Conservation (phyloP, 169 alveolate species). For the Plasmodium coatneyi region DNA sequence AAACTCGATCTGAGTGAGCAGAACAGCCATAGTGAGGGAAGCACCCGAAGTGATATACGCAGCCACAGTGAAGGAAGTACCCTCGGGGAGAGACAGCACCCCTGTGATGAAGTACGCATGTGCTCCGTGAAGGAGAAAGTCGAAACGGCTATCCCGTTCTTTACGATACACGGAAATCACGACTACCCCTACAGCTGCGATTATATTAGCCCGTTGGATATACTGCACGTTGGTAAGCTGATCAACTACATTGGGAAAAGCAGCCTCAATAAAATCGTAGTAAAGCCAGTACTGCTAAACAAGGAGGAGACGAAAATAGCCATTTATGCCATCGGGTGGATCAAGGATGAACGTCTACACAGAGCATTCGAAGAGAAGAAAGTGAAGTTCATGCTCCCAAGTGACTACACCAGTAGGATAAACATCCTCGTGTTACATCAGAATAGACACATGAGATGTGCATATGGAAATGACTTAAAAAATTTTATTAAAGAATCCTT, state of each 20-base stretch:
- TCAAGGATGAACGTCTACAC: conserved; percentile 94
- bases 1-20: not conserved
- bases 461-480: conserved; percentile 86
- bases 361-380: conserved; percentile 90
- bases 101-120: not conserved
- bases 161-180: conserved; percentile 82
- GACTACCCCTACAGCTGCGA: conserved; percentile 82
- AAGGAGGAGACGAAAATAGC: conserved; percentile 93
- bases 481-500: conserved; percentile 89
- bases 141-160: conserved; percentile 44
- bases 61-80: not conserved
- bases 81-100: not conserved
- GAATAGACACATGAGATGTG: conserved; percentile 92
- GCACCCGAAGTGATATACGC: not conserved
- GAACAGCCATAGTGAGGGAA: not conserved
- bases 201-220: conserved; percentile 77
- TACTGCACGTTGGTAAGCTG: conserved; percentile 83
- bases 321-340: conserved; percentile 96
- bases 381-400: conserved; percentile 92
- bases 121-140: conserved; percentile 14
- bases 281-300: conserved; percentile 91
- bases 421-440: conserved; percentile 96
- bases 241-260: conserved; percentile 94
- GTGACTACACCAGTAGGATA: conserved; percentile 84
- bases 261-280: conserved; percentile 87